These are phyloP conservation scores for Xylariaceae sp. DNA, from an alignment of 2,329 filamentous ascomycete species.

Conservation along the genomic window DNA sequence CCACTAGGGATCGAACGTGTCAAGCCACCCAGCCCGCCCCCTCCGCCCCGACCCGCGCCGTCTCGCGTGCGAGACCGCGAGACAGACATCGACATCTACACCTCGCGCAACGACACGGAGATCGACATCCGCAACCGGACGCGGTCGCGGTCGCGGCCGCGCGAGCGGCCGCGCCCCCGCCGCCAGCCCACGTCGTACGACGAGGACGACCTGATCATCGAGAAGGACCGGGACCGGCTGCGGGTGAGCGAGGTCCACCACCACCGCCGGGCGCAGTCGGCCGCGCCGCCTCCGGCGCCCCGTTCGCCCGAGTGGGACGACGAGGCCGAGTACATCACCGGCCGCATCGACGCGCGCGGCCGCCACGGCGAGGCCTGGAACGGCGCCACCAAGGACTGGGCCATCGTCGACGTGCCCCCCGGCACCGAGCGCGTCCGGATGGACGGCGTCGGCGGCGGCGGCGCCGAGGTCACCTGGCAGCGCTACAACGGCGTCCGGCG, in stretches of 20 bases:
- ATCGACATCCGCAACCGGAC: constrained; percentile 46
- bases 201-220: constrained; percentile 62
- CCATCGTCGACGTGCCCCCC: constrained; percentile 75
- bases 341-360: constrained; percentile 50
- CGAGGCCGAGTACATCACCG: constrained; percentile 56
- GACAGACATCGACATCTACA: constrained; percentile 55
- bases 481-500: constrained; percentile 71
- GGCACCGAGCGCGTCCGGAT: constrained; percentile 76
- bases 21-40: constrained; percentile 37
- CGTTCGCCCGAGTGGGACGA: constrained; percentile 48
- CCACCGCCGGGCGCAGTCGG: constrained; percentile 47
- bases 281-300: constrained; percentile 34
- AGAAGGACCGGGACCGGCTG: constrained; percentile 45
- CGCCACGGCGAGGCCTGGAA: constrained; percentile 66
- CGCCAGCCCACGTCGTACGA: constrained; percentile 25
- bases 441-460: constrained; percentile 70
- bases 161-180: constrained; percentile 30
- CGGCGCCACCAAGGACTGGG: constrained; percentile 70
- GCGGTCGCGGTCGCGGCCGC: constrained; percentile 27
- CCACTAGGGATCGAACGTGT: constrained; percentile 37
- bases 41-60: constrained; percentile 41
- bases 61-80: constrained; percentile 40
- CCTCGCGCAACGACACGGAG: constrained; percentile 46
- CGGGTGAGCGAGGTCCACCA: constrained; percentile 33
- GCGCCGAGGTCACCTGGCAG: constrained; percentile 70